Percentiles rank a stretch among this genome's conserved stretches.
Evolutionary conservation across 1,284 basidiomycete species (phyloP).

Genomic region (Microbotryomycetes sp.): DNA sequence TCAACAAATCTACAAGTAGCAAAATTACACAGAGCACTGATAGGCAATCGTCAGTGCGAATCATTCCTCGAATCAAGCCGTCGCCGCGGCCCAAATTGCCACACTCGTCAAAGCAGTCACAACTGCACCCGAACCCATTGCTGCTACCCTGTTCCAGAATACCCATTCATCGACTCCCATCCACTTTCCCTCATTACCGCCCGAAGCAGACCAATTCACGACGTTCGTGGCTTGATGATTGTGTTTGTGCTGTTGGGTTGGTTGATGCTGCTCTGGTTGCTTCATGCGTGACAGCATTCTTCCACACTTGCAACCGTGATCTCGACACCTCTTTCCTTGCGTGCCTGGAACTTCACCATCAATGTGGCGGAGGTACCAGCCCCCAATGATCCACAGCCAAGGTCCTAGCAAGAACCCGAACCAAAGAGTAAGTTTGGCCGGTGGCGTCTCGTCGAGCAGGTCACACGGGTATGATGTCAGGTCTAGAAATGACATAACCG

Average conservation of each 20-base stretch:
- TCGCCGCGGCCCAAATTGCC: background rate
- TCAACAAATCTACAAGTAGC: too few species aligned
- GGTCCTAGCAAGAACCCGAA: conserved; percentile 30
- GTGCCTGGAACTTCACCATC: conserved; percentile 27
- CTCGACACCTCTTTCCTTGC: conserved; percentile 19
- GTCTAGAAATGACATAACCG: conserved; percentile 6
- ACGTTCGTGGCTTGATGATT: background rate
- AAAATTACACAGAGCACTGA: too few species aligned
- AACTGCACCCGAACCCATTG: conserved; percentile 12
- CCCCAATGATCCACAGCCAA: conserved; percentile 33
- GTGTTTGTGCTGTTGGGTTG: background rate
- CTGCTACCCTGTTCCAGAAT: conserved; percentile 23
- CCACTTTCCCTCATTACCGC: background rate
- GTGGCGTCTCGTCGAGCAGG: conserved; percentile 23
- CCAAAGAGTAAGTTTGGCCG: conserved; percentile 29
- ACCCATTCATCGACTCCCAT: conserved; percentile 28
- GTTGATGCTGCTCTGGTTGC: background rate
- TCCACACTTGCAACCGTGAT: conserved; percentile 18
- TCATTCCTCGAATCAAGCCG: too few species aligned
- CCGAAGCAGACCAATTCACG: background rate
- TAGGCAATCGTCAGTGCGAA: too few species aligned
- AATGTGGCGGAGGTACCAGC: conserved; percentile 27
- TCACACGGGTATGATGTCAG: conserved; percentile 8
- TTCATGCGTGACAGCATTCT: conserved; percentile 10
- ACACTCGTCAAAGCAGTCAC: conserved; percentile 12